phyloP scores from a whole-genome alignment of 768 basidiomycete genomes.

The Myochromella boudieri region DNA sequence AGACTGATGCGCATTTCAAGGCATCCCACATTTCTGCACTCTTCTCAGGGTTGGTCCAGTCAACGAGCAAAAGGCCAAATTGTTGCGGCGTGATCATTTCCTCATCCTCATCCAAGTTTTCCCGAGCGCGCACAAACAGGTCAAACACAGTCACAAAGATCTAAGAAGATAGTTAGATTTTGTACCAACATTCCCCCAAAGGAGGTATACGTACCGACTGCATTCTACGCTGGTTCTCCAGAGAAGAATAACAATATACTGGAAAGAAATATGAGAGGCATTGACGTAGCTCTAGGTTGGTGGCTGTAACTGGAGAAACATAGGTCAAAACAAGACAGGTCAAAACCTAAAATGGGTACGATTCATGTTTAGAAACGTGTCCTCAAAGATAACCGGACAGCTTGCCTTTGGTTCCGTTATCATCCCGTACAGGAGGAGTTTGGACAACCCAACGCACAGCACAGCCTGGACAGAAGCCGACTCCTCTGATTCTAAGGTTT shows the following conservation, averaged over 20 bases:
- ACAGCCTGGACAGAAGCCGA: constrained; percentile 75
- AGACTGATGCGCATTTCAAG: not conserved
- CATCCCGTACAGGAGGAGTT: constrained; percentile 85
- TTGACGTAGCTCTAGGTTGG: constrained; percentile 86
- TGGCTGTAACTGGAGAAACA: constrained; percentile 80
- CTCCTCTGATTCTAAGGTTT: constrained; percentile 62
- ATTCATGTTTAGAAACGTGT: not conserved
- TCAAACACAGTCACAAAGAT: constrained; percentile 72
- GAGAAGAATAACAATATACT: constrained; percentile 86
- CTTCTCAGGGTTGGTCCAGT: constrained; percentile 88
- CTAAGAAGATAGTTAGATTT: constrained; percentile 36
- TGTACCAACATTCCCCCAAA: not conserved
- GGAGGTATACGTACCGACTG: constrained; percentile 36
- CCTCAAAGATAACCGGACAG: constrained; percentile 6
- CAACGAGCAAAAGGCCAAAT: constrained; percentile 75
- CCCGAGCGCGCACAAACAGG: constrained; percentile 53
- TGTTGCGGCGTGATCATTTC: constrained; percentile 73
- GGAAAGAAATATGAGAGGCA: constrained; percentile 97
- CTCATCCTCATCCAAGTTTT: constrained; percentile 68
- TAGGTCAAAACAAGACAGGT: constrained; percentile 56
- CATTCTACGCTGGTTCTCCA: constrained; percentile 71
- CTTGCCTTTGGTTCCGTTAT: constrained; percentile 74
- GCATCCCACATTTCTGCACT: constrained; percentile 43
- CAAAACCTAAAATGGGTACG: constrained; percentile 30
- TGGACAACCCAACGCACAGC: constrained; percentile 81